Base-by-base conservation (phyloP, 805 yeast species). In the Geotrichum ghanense region DNA sequence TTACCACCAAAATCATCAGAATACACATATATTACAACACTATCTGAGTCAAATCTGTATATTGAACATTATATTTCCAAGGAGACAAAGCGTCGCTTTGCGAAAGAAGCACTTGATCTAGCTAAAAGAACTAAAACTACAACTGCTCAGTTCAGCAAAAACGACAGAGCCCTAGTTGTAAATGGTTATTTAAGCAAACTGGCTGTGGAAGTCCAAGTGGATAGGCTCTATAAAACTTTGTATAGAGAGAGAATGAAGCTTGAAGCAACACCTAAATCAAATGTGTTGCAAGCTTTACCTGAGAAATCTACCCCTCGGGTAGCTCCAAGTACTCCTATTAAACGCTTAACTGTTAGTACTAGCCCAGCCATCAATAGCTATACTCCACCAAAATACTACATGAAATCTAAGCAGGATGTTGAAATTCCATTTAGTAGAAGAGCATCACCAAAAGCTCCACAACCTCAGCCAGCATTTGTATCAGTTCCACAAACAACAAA, bases 181-280 rank as follows among this genome's bases (percentile, higher is more conserved):
- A 49, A 64, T 22, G 60, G 59, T 7, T 82, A 76, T 56, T 63
- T 81, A 24, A 65, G 63, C 19, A 70, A 64, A 42, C 54, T 81
- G 43, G 83, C 84, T 14, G 72, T 76, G 45, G 70, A 74, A 47
- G 76, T 81, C 14, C 89, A 82, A 61, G 75, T 79, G n/a, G 76
- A 75, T 9, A 63, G 89, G 43, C 73, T 82, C 9, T 80, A 73
- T 59, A 74, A 72, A 53, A 80, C 78, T 2, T 59, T 69, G 21
- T 47, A 71, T 17, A 27, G 51, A 17, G 45, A 45, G 39, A 34
- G 48, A 25, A 19, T 19, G 10, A 26, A 43, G 43, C 16, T 23
- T 19, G 37, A 31, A 31, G 37, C 37, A 5, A 31, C 17, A 12
- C 4, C 37, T 12, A 31, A 31, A 31, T 14, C 31, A 9, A 25